Conservation (phyloP, 2,329 filamentous ascomycete genomes). For the Acrodontium crateriforme region DNA sequence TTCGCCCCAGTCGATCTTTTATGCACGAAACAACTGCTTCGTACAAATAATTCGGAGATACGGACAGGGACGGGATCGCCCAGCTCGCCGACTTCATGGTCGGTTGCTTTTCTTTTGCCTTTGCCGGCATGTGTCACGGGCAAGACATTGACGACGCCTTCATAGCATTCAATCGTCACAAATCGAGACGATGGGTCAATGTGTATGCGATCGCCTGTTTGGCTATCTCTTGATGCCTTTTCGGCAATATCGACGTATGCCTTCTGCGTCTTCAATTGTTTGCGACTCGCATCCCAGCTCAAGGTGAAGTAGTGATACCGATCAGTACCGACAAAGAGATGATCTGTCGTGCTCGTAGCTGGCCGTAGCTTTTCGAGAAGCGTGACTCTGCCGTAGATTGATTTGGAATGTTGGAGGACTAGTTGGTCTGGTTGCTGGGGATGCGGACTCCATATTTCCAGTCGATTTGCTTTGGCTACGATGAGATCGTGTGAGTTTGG, state of each 20-base stretch:
- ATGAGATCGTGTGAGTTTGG: conserved; percentile 68
- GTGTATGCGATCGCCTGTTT: conserved; percentile 69
- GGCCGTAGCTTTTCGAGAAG: conserved; percentile 73
- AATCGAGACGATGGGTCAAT: conserved; percentile 66
- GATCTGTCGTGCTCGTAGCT: conserved; percentile 58
- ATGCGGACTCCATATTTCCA: conserved; percentile 60
- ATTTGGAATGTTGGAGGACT: conserved; percentile 50
- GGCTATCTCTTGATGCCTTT: conserved; percentile 54
- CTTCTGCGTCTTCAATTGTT: conserved; percentile 42
- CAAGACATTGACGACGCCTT: conserved; percentile 52
- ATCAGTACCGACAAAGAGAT: conserved; percentile 87
- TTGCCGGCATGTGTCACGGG: conserved; percentile 43
- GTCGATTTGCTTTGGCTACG: conserved; percentile 70
- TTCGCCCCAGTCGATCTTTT: conserved; percentile 28
- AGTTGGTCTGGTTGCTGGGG: conserved; percentile 44
- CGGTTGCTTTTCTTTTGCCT: conserved; percentile 26
- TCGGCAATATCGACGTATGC: conserved; percentile 47
- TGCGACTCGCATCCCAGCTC: conserved; percentile 55
- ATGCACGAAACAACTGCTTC: conserved; percentile 52
- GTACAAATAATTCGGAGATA: conserved; percentile 53
- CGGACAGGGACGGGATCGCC: conserved; percentile 48
- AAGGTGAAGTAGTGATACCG: conserved; percentile 83
- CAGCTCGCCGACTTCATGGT: conserved; percentile 41
- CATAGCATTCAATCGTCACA: conserved; percentile 54
- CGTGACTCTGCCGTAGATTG: conserved; percentile 72